Evolutionary conservation across 2,329 filamentous ascomycete genomes (phyloP).

Genomic region (Aspergillus awamori): DNA sequence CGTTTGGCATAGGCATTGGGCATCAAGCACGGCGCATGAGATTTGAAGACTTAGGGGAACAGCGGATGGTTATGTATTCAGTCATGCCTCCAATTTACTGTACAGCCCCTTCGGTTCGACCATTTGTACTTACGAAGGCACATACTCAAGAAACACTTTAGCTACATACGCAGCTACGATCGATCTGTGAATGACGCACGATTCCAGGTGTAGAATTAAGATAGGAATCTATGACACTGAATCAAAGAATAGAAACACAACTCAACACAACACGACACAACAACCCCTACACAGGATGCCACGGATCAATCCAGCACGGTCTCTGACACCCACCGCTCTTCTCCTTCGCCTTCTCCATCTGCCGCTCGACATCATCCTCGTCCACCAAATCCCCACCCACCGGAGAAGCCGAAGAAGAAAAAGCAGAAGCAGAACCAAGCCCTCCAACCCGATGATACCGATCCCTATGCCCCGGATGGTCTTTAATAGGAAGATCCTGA

Average conservation of each 20-base stretch:
- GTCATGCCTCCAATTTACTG: neutral
- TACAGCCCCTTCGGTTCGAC: neutral
- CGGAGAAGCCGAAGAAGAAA: no score
- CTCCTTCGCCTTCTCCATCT: neutral
- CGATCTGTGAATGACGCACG: neutral
- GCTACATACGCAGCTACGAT: neutral
- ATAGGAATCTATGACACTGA: neutral
- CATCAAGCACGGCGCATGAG: neutral
- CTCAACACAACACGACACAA: neutral
- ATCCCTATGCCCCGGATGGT: neutral
- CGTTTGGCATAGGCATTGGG: no score
- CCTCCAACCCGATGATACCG: neutral
- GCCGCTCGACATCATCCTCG: neutral
- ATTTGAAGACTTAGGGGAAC: neutral
- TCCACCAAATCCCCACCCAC: neutral
- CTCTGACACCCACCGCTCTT: neutral
- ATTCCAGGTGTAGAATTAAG: neutral
- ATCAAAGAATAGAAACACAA: neutral
- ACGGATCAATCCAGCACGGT: conserved; percentile 1
- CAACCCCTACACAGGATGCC: neutral
- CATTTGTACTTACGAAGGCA: neutral
- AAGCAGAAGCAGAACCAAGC: neutral
- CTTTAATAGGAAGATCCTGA: neutral
- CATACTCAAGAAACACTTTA: neutral
- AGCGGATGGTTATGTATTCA: neutral